phyloP scores from a whole-genome alignment of 768 basidiomycete genomes.

The Multifurca ochricompacta region DNA sequence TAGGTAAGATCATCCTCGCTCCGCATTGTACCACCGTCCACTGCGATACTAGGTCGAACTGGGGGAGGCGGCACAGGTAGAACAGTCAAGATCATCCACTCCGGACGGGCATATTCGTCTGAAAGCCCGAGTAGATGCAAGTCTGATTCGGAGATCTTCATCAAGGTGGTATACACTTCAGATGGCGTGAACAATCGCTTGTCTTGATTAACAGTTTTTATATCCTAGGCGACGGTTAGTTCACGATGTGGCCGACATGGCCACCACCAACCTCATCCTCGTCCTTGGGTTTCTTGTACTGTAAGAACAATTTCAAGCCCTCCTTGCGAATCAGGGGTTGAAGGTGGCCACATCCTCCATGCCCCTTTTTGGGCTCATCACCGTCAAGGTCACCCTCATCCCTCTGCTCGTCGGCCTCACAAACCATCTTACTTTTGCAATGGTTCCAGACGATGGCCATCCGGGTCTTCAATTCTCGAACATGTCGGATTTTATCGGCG shows the following conservation, averaged over 20 bases:
- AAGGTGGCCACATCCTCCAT: slow-evolving; percentile 92
- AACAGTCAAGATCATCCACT: slow-evolving; percentile 99
- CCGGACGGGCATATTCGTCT: slow-evolving; percentile 92
- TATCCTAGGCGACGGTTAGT: slow-evolving; percentile 42
- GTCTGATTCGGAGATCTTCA: slow-evolving; percentile 90
- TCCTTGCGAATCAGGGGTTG: slow-evolving; percentile 92
- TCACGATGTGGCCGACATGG: slow-evolving; percentile 7
- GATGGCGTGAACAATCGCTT: slow-evolving; percentile 76
- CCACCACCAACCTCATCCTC: slow-evolving; percentile 71
- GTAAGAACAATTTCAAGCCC: slow-evolving; percentile 87
- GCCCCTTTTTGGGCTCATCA: slow-evolving; percentile 79
- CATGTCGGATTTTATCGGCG: slow-evolving; percentile 79
- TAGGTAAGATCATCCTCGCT: slow-evolving; percentile 98
- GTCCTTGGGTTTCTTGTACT: slow-evolving; percentile 92
- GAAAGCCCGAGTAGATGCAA: slow-evolving; percentile 85
- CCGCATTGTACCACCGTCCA: slow-evolving; percentile 93
- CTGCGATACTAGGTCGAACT: slow-evolving; percentile 94
- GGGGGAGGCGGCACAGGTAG: slow-evolving; percentile 97
- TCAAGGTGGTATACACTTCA: slow-evolving; percentile 90
- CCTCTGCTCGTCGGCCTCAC: slow-evolving; percentile 84
- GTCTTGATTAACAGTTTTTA: slow-evolving; percentile 74
- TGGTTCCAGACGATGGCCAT: slow-evolving; percentile 81
- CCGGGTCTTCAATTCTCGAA: slow-evolving; percentile 78
- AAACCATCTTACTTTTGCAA: slow-evolving; percentile 83
- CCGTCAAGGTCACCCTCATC: slow-evolving; percentile 68